Percentiles rank a stretch among this genome's conserved stretches.
These are phyloP conservation scores for Yamadazyma akitaensis DNA, from an alignment of 805 yeast genomes.

Conservation along the genomic window DNA sequence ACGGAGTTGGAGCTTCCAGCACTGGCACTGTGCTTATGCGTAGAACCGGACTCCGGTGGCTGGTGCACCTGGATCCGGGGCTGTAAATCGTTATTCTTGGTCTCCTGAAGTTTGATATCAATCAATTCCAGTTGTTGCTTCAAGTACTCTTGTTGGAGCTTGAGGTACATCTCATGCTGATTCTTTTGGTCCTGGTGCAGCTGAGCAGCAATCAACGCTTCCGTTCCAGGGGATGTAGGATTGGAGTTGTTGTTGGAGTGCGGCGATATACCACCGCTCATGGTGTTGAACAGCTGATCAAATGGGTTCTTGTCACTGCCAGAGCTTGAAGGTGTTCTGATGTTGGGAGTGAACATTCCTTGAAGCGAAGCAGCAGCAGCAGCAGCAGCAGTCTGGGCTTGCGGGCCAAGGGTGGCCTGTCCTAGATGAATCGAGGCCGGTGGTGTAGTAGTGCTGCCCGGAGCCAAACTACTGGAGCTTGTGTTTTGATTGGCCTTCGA, in stretches of 20 bases:
- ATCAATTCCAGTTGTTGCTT: constrained; percentile 35
- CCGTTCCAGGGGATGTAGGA: constrained; percentile 1
- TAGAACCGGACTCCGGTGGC: background rate
- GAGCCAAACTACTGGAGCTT: no score
- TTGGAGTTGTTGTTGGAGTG: constrained; percentile 1
- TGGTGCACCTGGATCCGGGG: constrained; percentile 4
- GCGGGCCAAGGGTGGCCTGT: background rate
- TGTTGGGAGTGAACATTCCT: constrained; percentile 38
- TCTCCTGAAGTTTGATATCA: constrained; percentile 9
- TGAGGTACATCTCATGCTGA: constrained; percentile 33
- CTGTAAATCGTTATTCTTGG: background rate
- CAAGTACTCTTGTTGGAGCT: constrained; percentile 36
- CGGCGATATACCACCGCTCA: background rate
- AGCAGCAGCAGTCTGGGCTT: no score
- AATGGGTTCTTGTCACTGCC: constrained; percentile 36
- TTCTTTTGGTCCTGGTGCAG: constrained; percentile 10
- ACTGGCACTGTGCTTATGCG: background rate
- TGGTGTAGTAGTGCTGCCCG: background rate
- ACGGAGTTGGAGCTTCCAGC: background rate
- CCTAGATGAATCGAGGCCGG: background rate
- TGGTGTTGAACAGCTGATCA: constrained; percentile 19
- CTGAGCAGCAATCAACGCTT: background rate
- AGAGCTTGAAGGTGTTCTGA: constrained; percentile 30
- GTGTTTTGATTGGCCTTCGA: background rate
- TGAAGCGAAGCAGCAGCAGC: constrained; percentile 17